These are phyloP conservation scores for Amanita muscaria DNA, from an alignment of 768 basidiomycete genomes.

Conservation along the genomic window DNA sequence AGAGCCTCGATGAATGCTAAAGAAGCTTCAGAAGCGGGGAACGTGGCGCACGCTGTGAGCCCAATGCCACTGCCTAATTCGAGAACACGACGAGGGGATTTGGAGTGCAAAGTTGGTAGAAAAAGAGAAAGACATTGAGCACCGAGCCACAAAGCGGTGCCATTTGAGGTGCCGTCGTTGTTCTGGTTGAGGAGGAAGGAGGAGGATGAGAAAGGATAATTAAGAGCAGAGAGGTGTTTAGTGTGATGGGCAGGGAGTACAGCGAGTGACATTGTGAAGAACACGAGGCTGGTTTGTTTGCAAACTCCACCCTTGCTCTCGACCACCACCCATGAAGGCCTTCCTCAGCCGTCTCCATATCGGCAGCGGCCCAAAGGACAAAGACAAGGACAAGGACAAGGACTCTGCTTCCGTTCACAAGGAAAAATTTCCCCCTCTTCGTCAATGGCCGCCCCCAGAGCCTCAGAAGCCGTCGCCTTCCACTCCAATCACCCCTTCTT, in stretches of 20 bases:
- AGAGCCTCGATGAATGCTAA: conserved; percentile 8
- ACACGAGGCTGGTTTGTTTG: conserved; percentile 5
- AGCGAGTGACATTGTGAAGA: conserved; percentile 15
- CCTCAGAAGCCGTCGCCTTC: conserved; percentile 21
- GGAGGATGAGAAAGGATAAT: conserved; percentile 27
- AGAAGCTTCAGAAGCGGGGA: conserved; percentile 3
- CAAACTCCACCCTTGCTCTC: conserved; percentile 6
- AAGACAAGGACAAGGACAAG: conserved; percentile 29
- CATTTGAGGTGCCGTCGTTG: conserved; percentile 59
- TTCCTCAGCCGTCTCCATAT: conserved; percentile 71
- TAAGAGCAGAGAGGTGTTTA: conserved; percentile 49
- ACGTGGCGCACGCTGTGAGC: conserved; percentile 53
- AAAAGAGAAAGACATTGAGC: conserved; percentile 68
- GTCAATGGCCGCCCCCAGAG: conserved; percentile 55
- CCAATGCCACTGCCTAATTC: conserved; percentile 84
- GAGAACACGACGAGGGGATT: conserved; percentile 40
- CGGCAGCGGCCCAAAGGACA: conserved; percentile 58
- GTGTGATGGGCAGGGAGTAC: conserved; percentile 50
- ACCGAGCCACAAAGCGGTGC: conserved; percentile 79
- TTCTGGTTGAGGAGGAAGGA: conserved; percentile 46
- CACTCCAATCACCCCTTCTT: conserved; percentile 35
- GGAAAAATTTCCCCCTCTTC: conserved; percentile 66
- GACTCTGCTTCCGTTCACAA: conserved; percentile 23
- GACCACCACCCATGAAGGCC: conserved; percentile 57
- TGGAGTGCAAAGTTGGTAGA: conserved; percentile 34